Evolutionary conservation across 441 rosid genomes (phyloP).

Genomic region (Manihot esculenta): DNA sequence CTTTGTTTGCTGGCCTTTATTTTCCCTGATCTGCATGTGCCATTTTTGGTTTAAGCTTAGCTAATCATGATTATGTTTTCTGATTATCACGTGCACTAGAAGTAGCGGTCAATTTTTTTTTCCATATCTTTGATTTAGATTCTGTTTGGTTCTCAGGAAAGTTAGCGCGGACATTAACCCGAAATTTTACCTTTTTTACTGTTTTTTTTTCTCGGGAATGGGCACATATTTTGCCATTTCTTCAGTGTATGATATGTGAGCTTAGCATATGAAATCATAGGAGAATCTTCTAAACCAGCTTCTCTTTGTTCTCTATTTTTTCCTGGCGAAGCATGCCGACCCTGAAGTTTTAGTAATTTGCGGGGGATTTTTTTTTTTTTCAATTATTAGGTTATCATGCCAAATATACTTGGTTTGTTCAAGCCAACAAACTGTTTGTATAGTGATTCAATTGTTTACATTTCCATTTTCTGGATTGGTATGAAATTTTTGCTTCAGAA

Average conservation of each 20-base stretch:
- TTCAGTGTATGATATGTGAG: not conserved
- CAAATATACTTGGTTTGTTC: too few species aligned
- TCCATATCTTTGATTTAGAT: not conserved
- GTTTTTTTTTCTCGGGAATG: not conserved
- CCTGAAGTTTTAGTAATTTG: not conserved
- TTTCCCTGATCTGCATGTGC: conserved; percentile 10
- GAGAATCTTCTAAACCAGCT: not conserved
- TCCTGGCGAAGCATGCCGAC: not conserved
- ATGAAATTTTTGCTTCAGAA: not conserved
- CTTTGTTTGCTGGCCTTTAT: not conserved
- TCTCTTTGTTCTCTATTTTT: not conserved
- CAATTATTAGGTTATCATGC: not conserved
- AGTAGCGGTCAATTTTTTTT: not conserved
- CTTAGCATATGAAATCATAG: too few species aligned
- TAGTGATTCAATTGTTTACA: not conserved
- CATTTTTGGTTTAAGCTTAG: not conserved
- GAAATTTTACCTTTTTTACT: not conserved
- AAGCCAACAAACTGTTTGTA: too few species aligned
- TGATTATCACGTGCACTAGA: not conserved
- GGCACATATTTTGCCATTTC: not conserved
- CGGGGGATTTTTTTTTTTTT: not conserved
- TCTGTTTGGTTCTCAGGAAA: conserved; percentile 1
- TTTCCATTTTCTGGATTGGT: not conserved
- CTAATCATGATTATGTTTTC: too few species aligned
- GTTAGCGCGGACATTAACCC: not conserved